Evolutionary conservation across 1,284 basidiomycete species (phyloP), one percentile per base, ranked within the genome.

Genomic region (Athelia psychrophila): DNA sequence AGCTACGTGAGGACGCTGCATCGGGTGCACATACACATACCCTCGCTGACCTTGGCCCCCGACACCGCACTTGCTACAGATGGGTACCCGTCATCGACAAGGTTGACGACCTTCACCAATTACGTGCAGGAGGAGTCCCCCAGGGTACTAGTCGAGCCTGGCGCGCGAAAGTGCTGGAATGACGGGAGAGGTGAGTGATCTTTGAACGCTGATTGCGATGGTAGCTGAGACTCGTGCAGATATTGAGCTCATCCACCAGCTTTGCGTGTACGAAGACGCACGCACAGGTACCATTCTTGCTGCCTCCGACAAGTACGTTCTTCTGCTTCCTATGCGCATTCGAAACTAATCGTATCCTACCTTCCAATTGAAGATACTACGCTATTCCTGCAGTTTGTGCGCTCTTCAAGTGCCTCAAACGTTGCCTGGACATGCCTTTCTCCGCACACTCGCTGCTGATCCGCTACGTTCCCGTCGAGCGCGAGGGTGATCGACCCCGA

Each of bases 401-500:
- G 0, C 73, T 97, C 9, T 93, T 98, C 75, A 90, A 91, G 65
- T 85, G 90, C 59, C 77, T 86, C 13, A 86, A 93, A 62, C 66
- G 68, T 1, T 79, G 79, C 38, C 68, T 88, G 48, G 88, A 88
- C 55, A 80, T 80, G 0, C 78, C 81, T 13, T 96, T 92, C 64
- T 77, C 86, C 1, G 72, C 81, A 0, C 74, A 73, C 10, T 93
- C 90, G 9, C 72, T 98, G n/a, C 80, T 83, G 27, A 93, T 98
- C 54, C 76, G 79, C 13, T 96, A 90, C 63, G 76, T 82, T 0
- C 82, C 91, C 1, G 84, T 91, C 0, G 89, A 84, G 93, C 0
- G 95, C 92, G 0, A 91, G 97, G 87, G 81, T 96, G 78, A 91
- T 98, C 58, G 95, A 97, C 64, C 79, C 84, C 0, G 93, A 95